phyloP scores from a whole-genome alignment of 2,329 filamentous ascomycete genomes.

The Scolecobasidium constrictum region DNA sequence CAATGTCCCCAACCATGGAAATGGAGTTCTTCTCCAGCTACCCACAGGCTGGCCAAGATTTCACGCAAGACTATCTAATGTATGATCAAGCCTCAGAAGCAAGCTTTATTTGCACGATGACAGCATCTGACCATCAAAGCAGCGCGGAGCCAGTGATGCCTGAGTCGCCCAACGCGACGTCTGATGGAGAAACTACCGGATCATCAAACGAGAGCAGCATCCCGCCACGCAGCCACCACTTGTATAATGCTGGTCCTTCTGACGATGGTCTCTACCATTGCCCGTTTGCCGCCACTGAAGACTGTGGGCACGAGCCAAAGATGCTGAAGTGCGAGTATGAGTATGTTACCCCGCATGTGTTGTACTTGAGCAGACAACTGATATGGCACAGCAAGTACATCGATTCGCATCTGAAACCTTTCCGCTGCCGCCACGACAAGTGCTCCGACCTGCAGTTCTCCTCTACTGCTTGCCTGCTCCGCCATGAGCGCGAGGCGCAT shows the following conservation, averaged over 20 bases:
- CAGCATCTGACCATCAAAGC: slow-evolving; percentile 3
- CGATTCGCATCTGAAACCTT: slow-evolving; percentile 92
- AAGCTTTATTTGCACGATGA: background rate
- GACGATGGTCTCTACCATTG: slow-evolving; percentile 85
- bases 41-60: background rate
- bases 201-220: slow-evolving; percentile 14
- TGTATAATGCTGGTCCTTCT: slow-evolving; percentile 57
- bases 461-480: slow-evolving; percentile 86
- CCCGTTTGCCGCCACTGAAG: slow-evolving; percentile 62
- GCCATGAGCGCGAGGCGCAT: slow-evolving; percentile 91
- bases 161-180: background rate
- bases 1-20: background rate
- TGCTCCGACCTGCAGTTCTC: slow-evolving; percentile 87
- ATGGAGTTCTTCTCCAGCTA: background rate
- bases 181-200: slow-evolving; percentile 3
- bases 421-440: slow-evolving; percentile 76
- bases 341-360: slow-evolving; percentile 44
- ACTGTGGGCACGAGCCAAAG: slow-evolving; percentile 84
- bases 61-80: too few relatives aligned
- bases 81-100: too few relatives aligned
- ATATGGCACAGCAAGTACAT: slow-evolving; percentile 69
- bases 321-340: slow-evolving; percentile 99
- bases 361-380: slow-evolving; percentile 8
- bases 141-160: background rate
- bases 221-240: slow-evolving; percentile 42